A percentile compares a stretch with the other conserved stretches of the same genome.
phyloP scores from a whole-genome alignment of 2,329 filamentous ascomycete genomes.

The Rutstroemia sp. region DNA sequence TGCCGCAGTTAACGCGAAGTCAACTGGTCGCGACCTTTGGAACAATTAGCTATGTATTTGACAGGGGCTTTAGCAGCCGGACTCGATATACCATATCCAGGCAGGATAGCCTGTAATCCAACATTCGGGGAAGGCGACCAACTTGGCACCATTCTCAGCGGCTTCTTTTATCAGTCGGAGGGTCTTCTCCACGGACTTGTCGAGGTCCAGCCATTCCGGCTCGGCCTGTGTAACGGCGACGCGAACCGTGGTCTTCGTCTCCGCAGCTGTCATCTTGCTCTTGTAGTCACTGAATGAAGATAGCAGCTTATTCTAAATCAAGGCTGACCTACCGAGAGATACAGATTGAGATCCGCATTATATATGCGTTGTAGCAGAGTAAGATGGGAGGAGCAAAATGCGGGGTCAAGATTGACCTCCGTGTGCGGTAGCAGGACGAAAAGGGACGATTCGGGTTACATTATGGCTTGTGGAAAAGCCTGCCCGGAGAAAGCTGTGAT shows the following conservation, averaged over 20 bases:
- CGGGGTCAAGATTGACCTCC: too few species aligned
- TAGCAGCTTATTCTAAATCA: not conserved
- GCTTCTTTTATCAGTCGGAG: slow-evolving; percentile 48
- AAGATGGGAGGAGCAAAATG: too few species aligned
- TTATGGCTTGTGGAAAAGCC: too few species aligned
- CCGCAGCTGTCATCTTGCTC: not conserved
- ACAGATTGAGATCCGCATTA: too few species aligned
- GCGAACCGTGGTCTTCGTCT: not conserved
- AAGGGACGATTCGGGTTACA: too few species aligned
- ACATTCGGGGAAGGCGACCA: slow-evolving; percentile 47
- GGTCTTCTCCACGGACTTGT: slow-evolving; percentile 47
- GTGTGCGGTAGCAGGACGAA: too few species aligned
- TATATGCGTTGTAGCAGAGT: too few species aligned
- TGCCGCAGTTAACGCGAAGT: not conserved
- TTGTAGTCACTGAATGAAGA: not conserved
- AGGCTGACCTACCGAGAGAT: too few species aligned
- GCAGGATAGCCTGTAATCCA: slow-evolving; percentile 29
- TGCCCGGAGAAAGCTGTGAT: too few species aligned
- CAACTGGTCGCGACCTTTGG: not conserved
- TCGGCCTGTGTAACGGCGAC: slow-evolving; percentile 48
- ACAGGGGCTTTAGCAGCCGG: not conserved
- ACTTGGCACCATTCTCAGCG: slow-evolving; percentile 41
- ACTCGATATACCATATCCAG: not conserved
- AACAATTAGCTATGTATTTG: not conserved
- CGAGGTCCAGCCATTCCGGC: slow-evolving; percentile 52